Percentiles rank a stretch among this genome's conserved stretches.
These are phyloP conservation scores for Ceriops zippeliana DNA, from an alignment of 345 rosid genomes.

Conservation along the genomic window DNA sequence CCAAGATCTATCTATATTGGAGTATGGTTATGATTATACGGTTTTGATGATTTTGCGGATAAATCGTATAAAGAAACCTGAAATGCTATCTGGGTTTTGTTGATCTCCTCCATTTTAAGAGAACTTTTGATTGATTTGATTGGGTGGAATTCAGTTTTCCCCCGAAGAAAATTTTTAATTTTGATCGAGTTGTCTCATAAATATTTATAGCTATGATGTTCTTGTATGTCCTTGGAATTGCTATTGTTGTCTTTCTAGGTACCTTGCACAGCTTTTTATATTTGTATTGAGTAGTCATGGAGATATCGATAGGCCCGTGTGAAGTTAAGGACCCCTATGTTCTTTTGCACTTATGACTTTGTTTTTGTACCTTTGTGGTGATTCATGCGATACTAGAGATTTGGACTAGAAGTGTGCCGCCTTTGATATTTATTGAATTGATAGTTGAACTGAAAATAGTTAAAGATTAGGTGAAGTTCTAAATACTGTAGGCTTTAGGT, in stretches of 20 bases:
- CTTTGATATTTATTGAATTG: not conserved
- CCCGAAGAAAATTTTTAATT: not conserved
- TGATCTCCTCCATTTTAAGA: not conserved
- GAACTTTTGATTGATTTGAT: not conserved
- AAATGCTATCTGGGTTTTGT: not conserved
- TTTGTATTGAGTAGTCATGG: not conserved
- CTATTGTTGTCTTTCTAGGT: not conserved
- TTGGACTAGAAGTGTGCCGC: not conserved
- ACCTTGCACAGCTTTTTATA: no score
- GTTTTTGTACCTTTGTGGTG: not conserved
- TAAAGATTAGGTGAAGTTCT: no score
- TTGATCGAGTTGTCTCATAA: not conserved
- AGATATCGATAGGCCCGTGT: not conserved
- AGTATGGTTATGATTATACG: not conserved
- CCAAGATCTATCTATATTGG: slow-evolving; percentile 11
- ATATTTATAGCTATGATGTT: not conserved
- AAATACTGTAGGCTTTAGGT: no score
- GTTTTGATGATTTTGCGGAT: not conserved
- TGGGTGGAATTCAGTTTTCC: not conserved
- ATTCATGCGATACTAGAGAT: not conserved
- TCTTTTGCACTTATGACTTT: not conserved
- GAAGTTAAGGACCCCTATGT: not conserved
- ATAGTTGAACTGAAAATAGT: slow-evolving; percentile 6
- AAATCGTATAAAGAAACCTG: not conserved
- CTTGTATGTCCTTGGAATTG: not conserved